phyloP scores from a whole-genome alignment of 148 eudicot genomes.

The Heliosperma pusillum region DNA sequence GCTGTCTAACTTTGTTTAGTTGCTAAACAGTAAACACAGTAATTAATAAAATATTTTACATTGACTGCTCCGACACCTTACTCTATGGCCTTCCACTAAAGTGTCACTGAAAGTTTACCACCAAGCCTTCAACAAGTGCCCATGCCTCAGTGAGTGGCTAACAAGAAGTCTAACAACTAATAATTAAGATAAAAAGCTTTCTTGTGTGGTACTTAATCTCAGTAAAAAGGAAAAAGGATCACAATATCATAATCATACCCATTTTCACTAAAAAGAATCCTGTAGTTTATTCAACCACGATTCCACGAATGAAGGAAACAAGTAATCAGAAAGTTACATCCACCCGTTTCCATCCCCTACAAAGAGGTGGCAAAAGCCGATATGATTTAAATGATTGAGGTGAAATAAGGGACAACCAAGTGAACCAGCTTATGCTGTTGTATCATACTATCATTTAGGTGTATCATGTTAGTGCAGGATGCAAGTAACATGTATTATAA shows the following conservation, averaged over 20 bases:
- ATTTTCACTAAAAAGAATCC: not conserved
- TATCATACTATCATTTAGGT: not conserved
- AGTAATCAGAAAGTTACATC: not conserved
- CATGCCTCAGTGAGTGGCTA: not conserved
- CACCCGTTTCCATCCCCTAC: not conserved
- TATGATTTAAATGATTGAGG: not conserved
- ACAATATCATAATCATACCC: not conserved
- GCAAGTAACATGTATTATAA: not conserved
- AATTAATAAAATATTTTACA: not conserved
- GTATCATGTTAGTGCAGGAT: not conserved
- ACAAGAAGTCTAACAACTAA: too few species aligned
- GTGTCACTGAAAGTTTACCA: not conserved
- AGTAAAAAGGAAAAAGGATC: not conserved
- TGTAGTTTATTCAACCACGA: not conserved
- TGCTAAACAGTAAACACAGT: too few species aligned
- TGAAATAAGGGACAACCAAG: too few species aligned
- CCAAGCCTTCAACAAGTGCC: not conserved
- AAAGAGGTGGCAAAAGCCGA: not conserved
- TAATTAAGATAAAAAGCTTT: not conserved
- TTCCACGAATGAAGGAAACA: not conserved
- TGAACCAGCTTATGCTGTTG: not conserved
- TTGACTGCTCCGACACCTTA: not conserved
- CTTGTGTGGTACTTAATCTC: not conserved
- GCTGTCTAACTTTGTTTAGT: not conserved
- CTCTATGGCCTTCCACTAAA: not conserved